Evolutionary conservation across 2,329 filamentous ascomycete species (phyloP).

Genomic region (Trichoderma oligosporum): DNA sequence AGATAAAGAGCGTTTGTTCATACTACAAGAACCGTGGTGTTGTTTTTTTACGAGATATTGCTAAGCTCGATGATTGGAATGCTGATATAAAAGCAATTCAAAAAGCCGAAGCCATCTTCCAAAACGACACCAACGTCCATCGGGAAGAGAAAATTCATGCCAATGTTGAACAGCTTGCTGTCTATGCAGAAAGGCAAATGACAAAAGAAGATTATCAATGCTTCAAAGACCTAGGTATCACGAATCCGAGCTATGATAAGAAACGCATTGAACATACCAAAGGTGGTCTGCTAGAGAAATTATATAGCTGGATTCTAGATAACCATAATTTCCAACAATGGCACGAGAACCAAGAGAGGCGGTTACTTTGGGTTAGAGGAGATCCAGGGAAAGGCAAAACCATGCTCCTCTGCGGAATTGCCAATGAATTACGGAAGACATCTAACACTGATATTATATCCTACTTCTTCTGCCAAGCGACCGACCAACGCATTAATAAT

Average conservation of each 20-base stretch:
- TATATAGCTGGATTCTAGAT: slow-evolving; percentile 36
- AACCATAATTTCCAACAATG: slow-evolving; percentile 26
- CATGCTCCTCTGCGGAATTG: slow-evolving; percentile 34
- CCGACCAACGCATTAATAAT: slow-evolving; percentile 36
- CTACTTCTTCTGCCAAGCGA: slow-evolving; percentile 43
- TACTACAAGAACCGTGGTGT: slow-evolving; percentile 32
- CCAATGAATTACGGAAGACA: slow-evolving; percentile 23
- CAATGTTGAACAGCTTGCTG: slow-evolving; percentile 17
- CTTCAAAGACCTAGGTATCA: slow-evolving; percentile 26
- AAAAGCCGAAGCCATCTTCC: slow-evolving; percentile 26
- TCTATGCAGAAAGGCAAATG: slow-evolving; percentile 18
- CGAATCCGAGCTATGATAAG: slow-evolving; percentile 35
- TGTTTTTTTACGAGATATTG: slow-evolving; percentile 30
- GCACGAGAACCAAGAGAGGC: slow-evolving; percentile 23
- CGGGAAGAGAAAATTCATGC: slow-evolving; percentile 2
- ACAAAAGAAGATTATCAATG: slow-evolving; percentile 23
- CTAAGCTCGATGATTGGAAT: slow-evolving; percentile 36
- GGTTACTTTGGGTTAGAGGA: slow-evolving; percentile 34
- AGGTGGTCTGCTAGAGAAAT: slow-evolving; percentile 32
- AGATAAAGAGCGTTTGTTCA: slow-evolving; percentile 39
- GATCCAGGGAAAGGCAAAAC: slow-evolving; percentile 39
- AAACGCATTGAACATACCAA: slow-evolving; percentile 34
- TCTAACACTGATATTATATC: slow-evolving; percentile 15
- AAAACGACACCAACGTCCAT: slow-evolving; percentile 21
- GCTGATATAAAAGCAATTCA: slow-evolving; percentile 29